Base-by-base conservation (phyloP, 2,329 filamentous ascomycete species). In the Diaporthe longicolla region DNA sequence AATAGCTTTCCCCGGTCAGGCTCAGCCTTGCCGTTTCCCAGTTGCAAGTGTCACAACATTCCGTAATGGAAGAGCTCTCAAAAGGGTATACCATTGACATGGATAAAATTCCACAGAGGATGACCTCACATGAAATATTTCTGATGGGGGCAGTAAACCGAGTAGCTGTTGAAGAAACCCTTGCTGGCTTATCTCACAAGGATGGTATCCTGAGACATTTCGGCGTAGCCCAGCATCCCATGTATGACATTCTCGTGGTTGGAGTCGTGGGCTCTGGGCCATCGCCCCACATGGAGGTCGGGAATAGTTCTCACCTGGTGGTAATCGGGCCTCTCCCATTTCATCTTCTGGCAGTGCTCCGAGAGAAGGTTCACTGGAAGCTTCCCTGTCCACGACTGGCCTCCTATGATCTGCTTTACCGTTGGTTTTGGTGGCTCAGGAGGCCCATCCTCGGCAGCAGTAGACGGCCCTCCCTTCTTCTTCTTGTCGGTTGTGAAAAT, bases 381-480 rank as follows among this genome's bases (percentile, higher is more conserved):
- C 82, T 99, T 99, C 54, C 97, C 97, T 0, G 97, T 99, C 97
- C 97, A 99, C 78, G 95, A 98, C 74, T 95, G 91, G 65, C 97
- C 97, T 55, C 95, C 97, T 80, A 99, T 97, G 77, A 99, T 86
- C 78, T 97, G 94, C 83, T 93, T 93, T 58, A 89, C 89, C 1
- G 91, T 92, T 19, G 90, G 91, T 78, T 91, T 90, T 0, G 89
- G 89, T 4, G 88, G 88, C 0, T 83, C 87, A n/a, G 74, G 74
- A 2, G 80, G 76, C 3, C 82, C 78, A 19, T 82, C 75, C 45
- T 81, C 70, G 81, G 84, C 76, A 78, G 77, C 72, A 73, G 77
- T 75, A 35, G 70, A 54, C 29, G 57, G 52, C 69, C 79, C 79
- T 43, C 79, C 79, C 81, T 85, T 86, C 78, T 85, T 87, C 77